These are phyloP conservation scores for Ustilago tritici DNA, from an alignment of 1,284 basidiomycete genomes.

Conservation along the genomic window DNA sequence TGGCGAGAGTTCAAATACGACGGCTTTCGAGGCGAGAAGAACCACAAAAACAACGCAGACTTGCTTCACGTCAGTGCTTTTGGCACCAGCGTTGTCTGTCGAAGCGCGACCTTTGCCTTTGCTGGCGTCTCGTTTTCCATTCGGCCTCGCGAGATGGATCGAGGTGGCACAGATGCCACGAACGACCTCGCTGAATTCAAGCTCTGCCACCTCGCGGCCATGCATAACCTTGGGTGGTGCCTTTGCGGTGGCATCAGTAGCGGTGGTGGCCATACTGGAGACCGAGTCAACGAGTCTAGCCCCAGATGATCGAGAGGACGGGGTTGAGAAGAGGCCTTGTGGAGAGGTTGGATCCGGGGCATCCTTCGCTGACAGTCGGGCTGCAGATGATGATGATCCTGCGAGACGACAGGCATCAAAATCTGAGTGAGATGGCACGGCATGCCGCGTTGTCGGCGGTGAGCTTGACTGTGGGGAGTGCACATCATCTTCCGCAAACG, in stretches of 20 bases:
- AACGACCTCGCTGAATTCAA: conserved; percentile 62
- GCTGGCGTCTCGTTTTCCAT: not conserved
- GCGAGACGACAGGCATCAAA: not conserved
- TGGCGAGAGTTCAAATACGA: conserved; percentile 54
- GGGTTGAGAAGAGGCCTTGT: conserved; percentile 16
- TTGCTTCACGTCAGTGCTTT: not conserved
- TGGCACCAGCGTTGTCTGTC: not conserved
- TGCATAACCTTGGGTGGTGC: conserved; percentile 18
- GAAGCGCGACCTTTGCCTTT: conserved; percentile 28
- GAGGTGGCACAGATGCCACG: conserved; percentile 51
- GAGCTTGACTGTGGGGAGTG: not conserved
- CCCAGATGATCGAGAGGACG: conserved; percentile 6
- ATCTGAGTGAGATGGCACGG: not conserved
- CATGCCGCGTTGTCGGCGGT: not conserved
- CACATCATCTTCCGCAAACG: conserved; percentile 31
- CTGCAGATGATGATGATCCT: not conserved
- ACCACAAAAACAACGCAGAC: conserved; percentile 49
- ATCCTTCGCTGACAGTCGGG: not conserved
- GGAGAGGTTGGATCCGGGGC: not conserved
- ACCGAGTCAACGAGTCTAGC: conserved; percentile 34
- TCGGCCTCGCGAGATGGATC: conserved; percentile 2
- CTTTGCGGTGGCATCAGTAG: conserved; percentile 30
- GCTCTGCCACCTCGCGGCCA: conserved; percentile 57
- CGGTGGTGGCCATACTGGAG: conserved; percentile 36
- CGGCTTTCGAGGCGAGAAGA: conserved; percentile 47